Base-by-base conservation (phyloP, 73 alveolate genomes). In the Symbiodinium natans region DNA sequence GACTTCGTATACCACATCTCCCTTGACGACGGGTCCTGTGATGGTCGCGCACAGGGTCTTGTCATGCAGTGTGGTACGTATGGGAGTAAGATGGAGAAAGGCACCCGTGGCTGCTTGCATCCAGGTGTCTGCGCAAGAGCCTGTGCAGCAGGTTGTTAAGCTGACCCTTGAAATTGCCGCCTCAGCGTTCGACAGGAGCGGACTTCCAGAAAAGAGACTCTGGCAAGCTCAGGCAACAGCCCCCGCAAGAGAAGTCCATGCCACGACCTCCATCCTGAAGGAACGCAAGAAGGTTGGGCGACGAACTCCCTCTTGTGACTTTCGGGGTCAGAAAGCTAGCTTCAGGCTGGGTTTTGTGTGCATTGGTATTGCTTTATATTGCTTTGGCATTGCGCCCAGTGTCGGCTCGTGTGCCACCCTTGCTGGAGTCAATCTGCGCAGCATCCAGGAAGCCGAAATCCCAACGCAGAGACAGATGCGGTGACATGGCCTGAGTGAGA, bases 21-120 rank as follows among this genome's bases (percentile, higher is more conserved):
- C 95, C 86, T 63, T 88, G 43, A 88, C 86, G 31, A 88, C 95
- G 8, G 95, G 95, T 88, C 95, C 95, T 88, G 3, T n/a, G n/a
- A n/a, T n/a, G n/a, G n/a, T n/a, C n/a, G n/a, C n/a, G n/a, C n/a
- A n/a, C n/a, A n/a, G n/a, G n/a, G n/a, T n/a, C n/a, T n/a, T n/a
- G n/a, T n/a, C n/a, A n/a, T n/a, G n/a, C n/a, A n/a, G n/a, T n/a
- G n/a, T n/a, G n/a, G n/a, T n/a, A n/a, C n/a, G n/a, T n/a, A n/a
- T n/a, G n/a, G n/a, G n/a, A n/a, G n/a, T n/a, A n/a, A n/a, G n/a
- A 46, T 46, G 6, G 59, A 46, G 59, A 46, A 46, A 46, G 59
- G 59, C 59, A 6, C 21, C 59, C 59, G 59, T 46, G 21, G 59
- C 59, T 46, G 59, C 59, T 27, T 36, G 83, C 84, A 21, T 36